Conservation (phyloP, 2,329 filamentous ascomycete species). For the Chrysosporium queenslandicum region DNA sequence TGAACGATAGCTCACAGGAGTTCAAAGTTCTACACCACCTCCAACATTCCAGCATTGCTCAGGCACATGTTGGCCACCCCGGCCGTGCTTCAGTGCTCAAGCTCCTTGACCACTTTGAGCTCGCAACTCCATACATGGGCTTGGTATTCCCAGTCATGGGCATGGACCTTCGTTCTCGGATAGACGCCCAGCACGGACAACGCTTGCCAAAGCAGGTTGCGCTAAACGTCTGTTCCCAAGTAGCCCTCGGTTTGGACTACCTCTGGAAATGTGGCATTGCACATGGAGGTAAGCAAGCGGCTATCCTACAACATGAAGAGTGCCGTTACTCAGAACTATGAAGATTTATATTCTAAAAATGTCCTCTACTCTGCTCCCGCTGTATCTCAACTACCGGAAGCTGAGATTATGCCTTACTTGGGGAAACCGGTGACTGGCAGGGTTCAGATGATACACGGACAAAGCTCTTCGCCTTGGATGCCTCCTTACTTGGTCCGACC, state of each 20-base stretch:
- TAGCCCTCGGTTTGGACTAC: no score
- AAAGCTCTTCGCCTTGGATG: constrained; percentile 18
- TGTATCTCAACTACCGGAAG: constrained; percentile 17
- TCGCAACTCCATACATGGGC: no score
- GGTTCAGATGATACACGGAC: constrained; percentile 21
- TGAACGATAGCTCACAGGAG: no score
- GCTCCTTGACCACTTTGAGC: no score
- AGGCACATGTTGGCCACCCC: no score
- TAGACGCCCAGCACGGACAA: background rate
- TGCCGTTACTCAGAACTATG: background rate
- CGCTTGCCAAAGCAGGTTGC: constrained; percentile 36
- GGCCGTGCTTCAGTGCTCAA: no score
- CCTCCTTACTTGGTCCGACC: constrained; percentile 23
- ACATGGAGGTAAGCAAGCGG: constrained; percentile 30
- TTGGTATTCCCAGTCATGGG: no score
- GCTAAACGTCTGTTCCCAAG: constrained; percentile 28
- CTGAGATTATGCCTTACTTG: constrained; percentile 18
- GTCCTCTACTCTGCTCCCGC: constrained; percentile 21
- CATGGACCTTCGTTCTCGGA: no score
- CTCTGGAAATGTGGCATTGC: constrained; percentile 8
- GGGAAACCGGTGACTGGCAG: constrained; percentile 23
- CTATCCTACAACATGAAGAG: background rate
- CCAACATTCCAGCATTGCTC: no score
- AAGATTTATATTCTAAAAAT: constrained; percentile 26
- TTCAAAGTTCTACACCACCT: no score